A percentile compares a stretch with the other conserved stretches of the same genome.
phyloP scores from a whole-genome alignment of 1,284 basidiomycete species.

The Irpex sp. region DNA sequence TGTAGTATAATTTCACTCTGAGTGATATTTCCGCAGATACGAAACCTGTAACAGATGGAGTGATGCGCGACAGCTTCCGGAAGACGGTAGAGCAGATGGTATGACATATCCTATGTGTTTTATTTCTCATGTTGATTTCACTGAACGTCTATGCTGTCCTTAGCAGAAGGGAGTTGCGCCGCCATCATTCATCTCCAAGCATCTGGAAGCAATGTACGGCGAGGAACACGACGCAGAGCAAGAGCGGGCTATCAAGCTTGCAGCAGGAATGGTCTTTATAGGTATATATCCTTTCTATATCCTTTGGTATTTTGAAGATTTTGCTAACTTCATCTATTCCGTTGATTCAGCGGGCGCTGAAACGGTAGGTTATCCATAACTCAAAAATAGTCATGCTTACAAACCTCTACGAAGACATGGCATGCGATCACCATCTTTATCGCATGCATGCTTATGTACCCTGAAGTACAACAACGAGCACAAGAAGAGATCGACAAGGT shows the following conservation, averaged over 20 bases:
- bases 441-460: slow-evolving; percentile 14
- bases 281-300: background rate
- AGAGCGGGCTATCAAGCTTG: background rate
- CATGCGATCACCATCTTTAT: slow-evolving; percentile 9
- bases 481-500: slow-evolving; percentile 14
- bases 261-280: background rate
- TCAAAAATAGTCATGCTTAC: background rate
- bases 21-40: background rate
- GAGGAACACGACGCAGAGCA: background rate
- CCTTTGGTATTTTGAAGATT: no score
- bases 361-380: background rate
- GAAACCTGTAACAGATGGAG: background rate
- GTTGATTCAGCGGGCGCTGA: background rate
- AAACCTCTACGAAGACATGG: slow-evolving; percentile 1
- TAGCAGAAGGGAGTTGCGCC: background rate
- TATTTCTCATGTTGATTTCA: background rate
- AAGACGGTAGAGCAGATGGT: background rate
- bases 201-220: background rate
- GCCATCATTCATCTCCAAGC: slow-evolving; percentile 1
- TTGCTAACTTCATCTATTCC: no score
- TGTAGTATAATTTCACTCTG: background rate
- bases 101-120: background rate
- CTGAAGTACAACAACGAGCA: slow-evolving; percentile 9
- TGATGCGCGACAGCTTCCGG: background rate
- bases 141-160: background rate